Evolutionary conservation across 108 stramenopile species (phyloP).

Genomic region (Parietichytrium sp.): DNA sequence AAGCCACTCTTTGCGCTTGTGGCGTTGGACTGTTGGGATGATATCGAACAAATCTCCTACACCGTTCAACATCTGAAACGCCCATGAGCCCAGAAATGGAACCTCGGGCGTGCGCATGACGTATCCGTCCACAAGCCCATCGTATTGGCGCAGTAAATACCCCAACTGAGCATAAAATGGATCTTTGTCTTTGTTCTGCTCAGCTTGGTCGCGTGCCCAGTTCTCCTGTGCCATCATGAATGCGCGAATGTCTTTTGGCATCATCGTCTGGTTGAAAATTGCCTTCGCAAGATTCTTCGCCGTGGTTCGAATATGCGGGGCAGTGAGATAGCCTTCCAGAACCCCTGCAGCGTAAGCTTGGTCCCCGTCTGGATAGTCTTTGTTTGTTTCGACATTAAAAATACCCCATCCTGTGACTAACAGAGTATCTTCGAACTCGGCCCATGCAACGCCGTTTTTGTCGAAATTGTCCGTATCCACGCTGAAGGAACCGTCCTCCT

Average conservation of each 20-base stretch:
- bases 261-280: not conserved
- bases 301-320: conserved; percentile 14
- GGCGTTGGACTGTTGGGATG: not conserved
- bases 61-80: conserved; percentile 37
- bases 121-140: conserved; percentile 39
- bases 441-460: conserved; percentile 8
- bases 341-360: conserved; percentile 15
- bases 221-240: conserved; percentile 14
- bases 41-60: conserved; percentile 46
- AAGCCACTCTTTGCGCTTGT: not conserved
- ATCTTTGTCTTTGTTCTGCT: not conserved
- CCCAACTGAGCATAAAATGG: not conserved
- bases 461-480: too few relatives aligned
- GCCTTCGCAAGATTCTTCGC: not conserved
- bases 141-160: conserved; percentile 32
- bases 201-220: not conserved
- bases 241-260: not conserved
- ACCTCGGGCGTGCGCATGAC: not conserved
- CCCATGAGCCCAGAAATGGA: not conserved
- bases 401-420: conserved; percentile 4
- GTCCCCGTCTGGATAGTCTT: not conserved
- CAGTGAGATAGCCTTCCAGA: not conserved
- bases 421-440: not conserved
- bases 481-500: too few relatives aligned
- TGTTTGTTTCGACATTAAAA: not conserved